These are phyloP conservation scores for Euptelea pleiosperma DNA, from an alignment of 164 flowering plant species.

Conservation along the genomic window DNA sequence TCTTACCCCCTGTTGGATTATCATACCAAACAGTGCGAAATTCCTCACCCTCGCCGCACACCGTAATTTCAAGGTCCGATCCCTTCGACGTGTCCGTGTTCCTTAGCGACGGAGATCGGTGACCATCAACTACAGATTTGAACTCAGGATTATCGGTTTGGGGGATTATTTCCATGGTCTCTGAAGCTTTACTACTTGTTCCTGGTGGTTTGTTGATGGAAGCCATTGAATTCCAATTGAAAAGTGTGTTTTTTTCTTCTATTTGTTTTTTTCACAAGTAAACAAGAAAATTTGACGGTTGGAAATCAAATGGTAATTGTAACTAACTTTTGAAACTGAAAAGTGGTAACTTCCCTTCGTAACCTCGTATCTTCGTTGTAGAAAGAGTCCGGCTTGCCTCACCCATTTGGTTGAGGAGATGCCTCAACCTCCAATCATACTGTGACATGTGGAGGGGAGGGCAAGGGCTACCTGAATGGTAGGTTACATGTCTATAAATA, in stretches of 20 bases:
- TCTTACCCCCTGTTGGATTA: too few species aligned
- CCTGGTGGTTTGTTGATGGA: constrained; percentile 2
- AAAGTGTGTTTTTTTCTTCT: too few species aligned
- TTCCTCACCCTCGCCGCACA: not conserved
- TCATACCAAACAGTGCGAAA: too few species aligned
- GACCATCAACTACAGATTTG: not conserved
- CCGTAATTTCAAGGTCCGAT: not conserved
- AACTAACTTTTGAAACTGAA: constrained; percentile 7
- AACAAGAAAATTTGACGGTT: not conserved
- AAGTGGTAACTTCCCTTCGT: constrained; percentile 7
- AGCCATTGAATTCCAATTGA: not conserved
- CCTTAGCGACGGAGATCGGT: not conserved
- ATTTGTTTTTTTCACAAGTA: too few species aligned
- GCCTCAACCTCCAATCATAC: too few species aligned
- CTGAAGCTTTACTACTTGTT: not conserved
- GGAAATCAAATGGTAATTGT: not conserved
- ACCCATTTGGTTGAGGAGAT: too few species aligned
- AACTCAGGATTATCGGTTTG: not conserved
- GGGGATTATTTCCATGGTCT: not conserved
- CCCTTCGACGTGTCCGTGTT: too few species aligned
- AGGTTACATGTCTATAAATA: too few species aligned
- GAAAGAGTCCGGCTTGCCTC: too few species aligned
- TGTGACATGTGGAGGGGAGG: too few species aligned
- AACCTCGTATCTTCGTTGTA: not conserved
- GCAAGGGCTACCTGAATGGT: too few species aligned